Percentiles rank a stretch among this genome's conserved stretches.
Conservation (phyloP, 768 basidiomycete genomes). For the Leucocoprinus birnbaumii region DNA sequence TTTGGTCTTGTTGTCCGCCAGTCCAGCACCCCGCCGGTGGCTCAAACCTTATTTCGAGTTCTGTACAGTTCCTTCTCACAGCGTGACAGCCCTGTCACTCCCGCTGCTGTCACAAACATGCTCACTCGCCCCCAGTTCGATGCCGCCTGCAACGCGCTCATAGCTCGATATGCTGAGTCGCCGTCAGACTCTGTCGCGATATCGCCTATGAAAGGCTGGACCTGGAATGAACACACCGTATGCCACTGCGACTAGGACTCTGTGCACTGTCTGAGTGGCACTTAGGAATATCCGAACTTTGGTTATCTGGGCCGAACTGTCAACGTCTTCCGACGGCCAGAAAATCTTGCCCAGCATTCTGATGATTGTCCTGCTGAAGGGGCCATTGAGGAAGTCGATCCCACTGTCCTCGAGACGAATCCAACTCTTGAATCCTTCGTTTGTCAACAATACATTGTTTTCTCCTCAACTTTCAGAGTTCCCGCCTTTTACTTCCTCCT, state of each 20-base stretch:
- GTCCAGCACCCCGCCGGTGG: slow-evolving; percentile 35
- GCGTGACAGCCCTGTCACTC: slow-evolving; percentile 1
- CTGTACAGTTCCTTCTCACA: slow-evolving; percentile 53
- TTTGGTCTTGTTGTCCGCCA: slow-evolving; percentile 29
- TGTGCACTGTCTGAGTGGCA: slow-evolving; percentile 7
- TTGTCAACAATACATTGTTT: slow-evolving; percentile 67
- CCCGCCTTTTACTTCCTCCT: slow-evolving; percentile 83
- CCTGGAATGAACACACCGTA: slow-evolving; percentile 19
- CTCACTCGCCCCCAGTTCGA: slow-evolving; percentile 63
- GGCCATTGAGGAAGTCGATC: slow-evolving; percentile 34
- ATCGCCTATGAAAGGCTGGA: slow-evolving; percentile 40
- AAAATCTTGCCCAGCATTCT: not conserved
- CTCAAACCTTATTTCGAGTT: slow-evolving; percentile 58
- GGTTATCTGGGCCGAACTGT: slow-evolving; percentile 46
- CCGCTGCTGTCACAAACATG: slow-evolving; percentile 26
- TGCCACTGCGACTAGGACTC: not conserved
- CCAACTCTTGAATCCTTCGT: slow-evolving; percentile 27
- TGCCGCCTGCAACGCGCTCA: slow-evolving; percentile 50
- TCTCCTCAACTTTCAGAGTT: slow-evolving; percentile 76
- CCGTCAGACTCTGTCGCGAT: not conserved
- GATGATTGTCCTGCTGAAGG: slow-evolving; percentile 13
- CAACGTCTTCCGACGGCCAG: not conserved
- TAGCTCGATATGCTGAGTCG: slow-evolving; percentile 22
- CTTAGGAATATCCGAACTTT: slow-evolving; percentile 32
- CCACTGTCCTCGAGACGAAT: slow-evolving; percentile 24